Conservation (phyloP, 305 asterid genomes). For the Solanum hybrid region DNA sequence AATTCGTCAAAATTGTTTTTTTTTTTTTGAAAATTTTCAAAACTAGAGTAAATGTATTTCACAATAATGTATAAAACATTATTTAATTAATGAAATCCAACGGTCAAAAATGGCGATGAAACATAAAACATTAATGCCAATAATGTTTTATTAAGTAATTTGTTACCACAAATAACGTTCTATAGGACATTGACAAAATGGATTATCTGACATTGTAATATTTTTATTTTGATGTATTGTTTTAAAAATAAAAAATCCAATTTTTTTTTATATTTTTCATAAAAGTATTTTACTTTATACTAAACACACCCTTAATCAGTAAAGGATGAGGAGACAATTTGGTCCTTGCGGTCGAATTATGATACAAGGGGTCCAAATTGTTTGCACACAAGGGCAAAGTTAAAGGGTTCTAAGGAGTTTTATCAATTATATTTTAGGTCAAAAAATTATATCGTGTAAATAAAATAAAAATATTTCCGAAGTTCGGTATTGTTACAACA, state of each 20-base stretch:
- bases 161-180: not conserved
- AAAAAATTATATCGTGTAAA: not conserved
- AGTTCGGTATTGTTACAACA: no score
- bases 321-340: not conserved
- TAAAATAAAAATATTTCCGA: not conserved
- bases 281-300: not conserved
- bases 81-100: not conserved
- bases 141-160: not conserved
- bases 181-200: not conserved
- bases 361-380: not conserved
- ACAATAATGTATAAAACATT: not conserved
- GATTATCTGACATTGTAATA: not conserved
- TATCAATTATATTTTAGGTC: not conserved
- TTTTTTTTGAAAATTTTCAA: not conserved
- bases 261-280: not conserved
- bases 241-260: no score
- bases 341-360: not conserved
- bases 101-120: not conserved
- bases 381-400: not conserved
- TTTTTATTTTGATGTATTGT: not conserved
- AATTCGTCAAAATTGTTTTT: not conserved
- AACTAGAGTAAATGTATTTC: not conserved
- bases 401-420: not conserved
- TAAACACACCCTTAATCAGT: not conserved
- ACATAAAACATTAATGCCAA: not conserved